These are phyloP conservation scores for Pneumocystis canis DNA, from an alignment of 1,139 yeast species.

Conservation along the genomic window DNA sequence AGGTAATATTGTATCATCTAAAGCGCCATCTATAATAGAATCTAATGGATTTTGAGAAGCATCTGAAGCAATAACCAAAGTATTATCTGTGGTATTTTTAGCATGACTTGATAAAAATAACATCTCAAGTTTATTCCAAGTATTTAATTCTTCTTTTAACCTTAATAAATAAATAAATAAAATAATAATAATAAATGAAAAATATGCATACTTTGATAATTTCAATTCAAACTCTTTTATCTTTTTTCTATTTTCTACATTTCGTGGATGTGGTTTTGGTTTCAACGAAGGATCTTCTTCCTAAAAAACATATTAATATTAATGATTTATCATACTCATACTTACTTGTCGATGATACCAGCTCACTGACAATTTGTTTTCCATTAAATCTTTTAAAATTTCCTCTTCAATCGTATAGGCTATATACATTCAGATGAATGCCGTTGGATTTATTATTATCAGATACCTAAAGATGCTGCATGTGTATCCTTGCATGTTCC, in stretches of 20 bases:
- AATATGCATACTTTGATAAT: slow-evolving; percentile 8
- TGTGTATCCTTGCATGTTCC: slow-evolving; percentile 5
- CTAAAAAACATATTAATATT: slow-evolving; percentile 5
- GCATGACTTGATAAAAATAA: neutral
- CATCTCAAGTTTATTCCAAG: slow-evolving; percentile 10
- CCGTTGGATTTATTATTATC: slow-evolving; percentile 20
- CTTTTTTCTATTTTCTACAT: slow-evolving; percentile 34
- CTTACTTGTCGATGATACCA: slow-evolving; percentile 43
- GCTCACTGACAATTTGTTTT: slow-evolving; percentile 46
- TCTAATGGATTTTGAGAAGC: slow-evolving; percentile 3
- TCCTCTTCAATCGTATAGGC: slow-evolving; percentile 58
- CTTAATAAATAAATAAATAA: neutral
- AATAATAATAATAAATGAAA: slow-evolving; percentile 2
- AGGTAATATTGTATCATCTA: slow-evolving; percentile 13
- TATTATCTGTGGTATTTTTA: neutral
- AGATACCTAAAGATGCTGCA: slow-evolving; percentile 1
- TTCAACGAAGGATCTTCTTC: slow-evolving; percentile 42
- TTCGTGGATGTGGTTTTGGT: slow-evolving; percentile 35
- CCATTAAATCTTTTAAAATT: slow-evolving; percentile 40
- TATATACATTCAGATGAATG: slow-evolving; percentile 33
- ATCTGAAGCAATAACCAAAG: slow-evolving; percentile 3
- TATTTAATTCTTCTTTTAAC: neutral
- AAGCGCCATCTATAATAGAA: slow-evolving; percentile 10
- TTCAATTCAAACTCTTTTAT: slow-evolving; percentile 19
- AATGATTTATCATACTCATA: slow-evolving; percentile 19